Conservation (phyloP, 441 rosid genomes). For the Adansonia grandidieri region DNA sequence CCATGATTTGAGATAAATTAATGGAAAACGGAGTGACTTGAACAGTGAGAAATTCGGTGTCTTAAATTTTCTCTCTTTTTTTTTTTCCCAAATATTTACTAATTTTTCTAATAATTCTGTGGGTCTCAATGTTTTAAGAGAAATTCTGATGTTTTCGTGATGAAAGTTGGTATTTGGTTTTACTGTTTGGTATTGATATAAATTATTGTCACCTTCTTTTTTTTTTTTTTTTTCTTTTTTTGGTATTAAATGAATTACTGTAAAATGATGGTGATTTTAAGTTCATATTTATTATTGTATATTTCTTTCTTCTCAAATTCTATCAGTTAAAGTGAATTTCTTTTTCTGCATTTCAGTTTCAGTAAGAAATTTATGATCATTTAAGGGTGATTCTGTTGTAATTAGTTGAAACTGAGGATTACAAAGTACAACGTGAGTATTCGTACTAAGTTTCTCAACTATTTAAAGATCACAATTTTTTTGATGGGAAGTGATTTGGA, state of each 20-base stretch:
- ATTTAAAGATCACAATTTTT: background rate
- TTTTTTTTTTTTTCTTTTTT: background rate
- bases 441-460: background rate
- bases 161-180: background rate
- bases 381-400: slow-evolving; percentile 13
- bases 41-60: background rate
- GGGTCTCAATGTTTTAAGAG: background rate
- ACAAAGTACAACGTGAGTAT: background rate
- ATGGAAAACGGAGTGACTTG: slow-evolving; percentile 6
- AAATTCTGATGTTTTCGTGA: background rate
- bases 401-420: slow-evolving; percentile 28
- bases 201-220: background rate
- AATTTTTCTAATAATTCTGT: no score
- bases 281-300: background rate
- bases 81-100: no score
- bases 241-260: no score
- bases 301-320: background rate
- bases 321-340: background rate
- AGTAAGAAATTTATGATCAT: background rate
- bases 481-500: no score
- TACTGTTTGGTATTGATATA: background rate
- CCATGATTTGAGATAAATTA: no score
- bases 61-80: background rate
- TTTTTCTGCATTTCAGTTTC: slow-evolving; percentile 21
- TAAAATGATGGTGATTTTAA: no score